These are phyloP conservation scores for Zostera marina DNA, from an alignment of 116 monocot genomes.

Conservation along the genomic window DNA sequence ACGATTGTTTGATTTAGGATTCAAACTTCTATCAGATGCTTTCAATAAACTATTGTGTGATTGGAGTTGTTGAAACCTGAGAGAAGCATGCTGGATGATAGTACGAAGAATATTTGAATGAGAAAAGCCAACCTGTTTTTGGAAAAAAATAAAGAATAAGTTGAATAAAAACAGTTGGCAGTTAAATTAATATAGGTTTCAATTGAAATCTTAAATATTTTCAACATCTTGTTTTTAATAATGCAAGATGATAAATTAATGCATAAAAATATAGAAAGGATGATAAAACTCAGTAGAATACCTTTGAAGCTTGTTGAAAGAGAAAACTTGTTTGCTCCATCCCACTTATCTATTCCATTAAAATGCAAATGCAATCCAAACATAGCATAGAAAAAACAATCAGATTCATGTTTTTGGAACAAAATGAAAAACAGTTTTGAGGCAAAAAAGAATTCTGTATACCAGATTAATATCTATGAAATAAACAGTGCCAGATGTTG, in stretches of 20 bases:
- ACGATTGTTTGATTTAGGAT: constrained; percentile 1
- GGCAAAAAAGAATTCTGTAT: background rate
- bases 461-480: constrained; percentile 94
- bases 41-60: constrained; percentile 25
- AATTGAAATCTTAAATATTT: background rate
- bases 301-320: constrained; percentile 98
- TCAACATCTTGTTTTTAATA: background rate
- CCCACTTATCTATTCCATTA: constrained; percentile 66
- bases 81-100: constrained; percentile 58
- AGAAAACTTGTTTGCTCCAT: constrained; percentile 98
- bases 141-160: background rate
- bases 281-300: constrained; percentile 3
- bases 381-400: background rate
- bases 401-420: background rate
- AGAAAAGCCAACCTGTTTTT: constrained; percentile 80
- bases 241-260: background rate
- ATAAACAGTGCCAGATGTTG: constrained; percentile 47
- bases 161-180: background rate
- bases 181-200: background rate
- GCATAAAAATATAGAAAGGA: background rate
- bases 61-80: constrained; percentile 51
- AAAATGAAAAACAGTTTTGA: background rate
- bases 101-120: constrained; percentile 76
- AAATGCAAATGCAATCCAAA: constrained; percentile 3
- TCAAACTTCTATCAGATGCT: constrained; percentile 26